phyloP scores from a whole-genome alignment of 2,329 filamentous ascomycete species.

The Verticillium tricorpus region DNA sequence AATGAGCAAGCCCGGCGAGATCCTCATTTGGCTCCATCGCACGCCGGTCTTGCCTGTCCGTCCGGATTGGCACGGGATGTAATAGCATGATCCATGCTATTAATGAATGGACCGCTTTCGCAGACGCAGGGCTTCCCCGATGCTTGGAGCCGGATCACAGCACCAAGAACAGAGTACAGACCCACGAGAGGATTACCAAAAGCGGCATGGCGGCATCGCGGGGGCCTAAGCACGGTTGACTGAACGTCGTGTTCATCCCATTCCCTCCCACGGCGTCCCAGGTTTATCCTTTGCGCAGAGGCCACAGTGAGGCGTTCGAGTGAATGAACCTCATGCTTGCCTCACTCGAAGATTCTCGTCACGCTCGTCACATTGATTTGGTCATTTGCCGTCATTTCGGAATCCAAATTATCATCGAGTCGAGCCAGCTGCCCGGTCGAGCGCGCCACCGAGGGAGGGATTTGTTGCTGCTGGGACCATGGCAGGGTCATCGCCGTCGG shows the following conservation, averaged over 20 bases:
- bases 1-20: not conserved
- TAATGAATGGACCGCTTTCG: not conserved
- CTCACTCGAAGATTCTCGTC: not conserved
- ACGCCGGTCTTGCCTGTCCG: not conserved
- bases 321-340: not conserved
- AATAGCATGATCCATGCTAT: not conserved
- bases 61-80: not conserved
- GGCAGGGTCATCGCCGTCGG: not conserved
- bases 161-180: not conserved
- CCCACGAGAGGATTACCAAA: not conserved
- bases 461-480: not conserved
- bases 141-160: not conserved
- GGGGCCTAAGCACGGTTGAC: not conserved
- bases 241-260: not conserved
- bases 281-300: not conserved
- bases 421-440: not conserved
- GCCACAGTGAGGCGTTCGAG: not conserved
- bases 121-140: not conserved
- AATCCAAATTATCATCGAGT: not conserved
- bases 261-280: not conserved
- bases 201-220: conserved; percentile 1
- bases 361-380: not conserved
- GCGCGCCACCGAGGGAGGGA: not conserved
- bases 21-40: not conserved
- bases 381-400: not conserved